Evolutionary conservation across 129 eudicot species (phyloP), one percentile per base, ranked within the genome.

Genomic region (Centrapalus pauciflorus): DNA sequence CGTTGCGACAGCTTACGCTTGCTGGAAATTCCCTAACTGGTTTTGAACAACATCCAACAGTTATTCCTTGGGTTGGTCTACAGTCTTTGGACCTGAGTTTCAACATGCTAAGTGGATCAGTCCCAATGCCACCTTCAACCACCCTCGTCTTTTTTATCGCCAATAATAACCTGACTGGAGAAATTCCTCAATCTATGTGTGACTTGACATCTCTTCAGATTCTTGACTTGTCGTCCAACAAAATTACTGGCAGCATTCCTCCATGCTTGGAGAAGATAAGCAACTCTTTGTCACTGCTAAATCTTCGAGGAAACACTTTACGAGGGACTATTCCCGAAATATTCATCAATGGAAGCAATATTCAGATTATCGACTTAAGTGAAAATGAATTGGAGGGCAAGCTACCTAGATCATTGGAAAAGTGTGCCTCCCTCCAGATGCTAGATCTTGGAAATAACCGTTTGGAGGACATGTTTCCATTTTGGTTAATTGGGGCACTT

Each of bases 231-330:
- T 68, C 76, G 3, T 69, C 40, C n/a, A 76, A 69, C 59, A 62
- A 61, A 35, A 62, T 76, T 7, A 70, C n/a, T 41, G 81, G 81
- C n/a, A 16, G 50, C 16, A 21, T 76, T 51, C 71, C 81, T 37
- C 50, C 67, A 50, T 76, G 81, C 37, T 61, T 76, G 30, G 64
- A 16, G 33, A 60, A 34, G 20, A 10, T 75, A 17, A 60, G 29
- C 21, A 54, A 46, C 11, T 40, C 71, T 0, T 46, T 76, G 48
- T 7, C 28, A n/a, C 66, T 69, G 12, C 2, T 76, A 34, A 63
- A 69, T 43, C 57, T 76, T 13, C 28, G 43, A 27, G 10, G 45
- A 11, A 76, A 76, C 67, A 40, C 7, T 13, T 76, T 76, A 5
- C 74, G 48, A 5, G 81, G 81, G 43, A 62, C 71, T n/a, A 61